A percentile compares a stretch with the other conserved stretches of the same genome.
phyloP scores from a whole-genome alignment of 2,329 filamentous ascomycete species.

The Herpomyces periplanetae region DNA sequence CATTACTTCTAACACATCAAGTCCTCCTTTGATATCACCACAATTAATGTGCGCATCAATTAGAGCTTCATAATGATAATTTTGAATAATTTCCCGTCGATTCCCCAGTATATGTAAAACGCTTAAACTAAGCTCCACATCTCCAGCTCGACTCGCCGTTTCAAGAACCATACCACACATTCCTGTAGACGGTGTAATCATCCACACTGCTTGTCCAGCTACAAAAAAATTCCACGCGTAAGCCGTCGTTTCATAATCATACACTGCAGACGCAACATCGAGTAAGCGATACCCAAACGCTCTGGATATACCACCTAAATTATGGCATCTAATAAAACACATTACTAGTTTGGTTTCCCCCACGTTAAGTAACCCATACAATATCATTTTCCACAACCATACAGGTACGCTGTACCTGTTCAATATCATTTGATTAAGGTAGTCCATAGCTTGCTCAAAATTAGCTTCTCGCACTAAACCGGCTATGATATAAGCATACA shows the following conservation, averaged over 20 bases:
- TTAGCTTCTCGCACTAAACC: conserved; percentile 44
- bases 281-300: conserved; percentile 26
- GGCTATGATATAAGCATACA: conserved; percentile 23
- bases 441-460: conserved; percentile 34
- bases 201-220: conserved; percentile 18
- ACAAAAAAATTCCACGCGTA: conserved; percentile 42
- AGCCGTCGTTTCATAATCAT: conserved; percentile 20
- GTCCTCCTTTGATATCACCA: conserved; percentile 19
- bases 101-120: conserved; percentile 23
- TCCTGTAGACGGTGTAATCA: conserved; percentile 18
- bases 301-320: conserved; percentile 8
- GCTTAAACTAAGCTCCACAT: conserved; percentile 24
- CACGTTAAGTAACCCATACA: conserved; percentile 27
- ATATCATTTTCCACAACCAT: conserved; percentile 43
- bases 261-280: conserved; percentile 24
- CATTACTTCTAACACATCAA: conserved; percentile 36
- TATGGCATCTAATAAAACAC: conserved; percentile 19
- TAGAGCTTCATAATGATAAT: conserved; percentile 41
- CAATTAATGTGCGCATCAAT: conserved; percentile 12
- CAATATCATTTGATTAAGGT: conserved; percentile 22
- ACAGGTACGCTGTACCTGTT: conserved; percentile 15
- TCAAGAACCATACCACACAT: conserved; percentile 26
- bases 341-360: conserved; percentile 41
- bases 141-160: conserved; percentile 24
- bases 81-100: conserved; percentile 15